phyloP scores from a whole-genome alignment of 768 basidiomycete genomes.

The Suillus occidentalis region DNA sequence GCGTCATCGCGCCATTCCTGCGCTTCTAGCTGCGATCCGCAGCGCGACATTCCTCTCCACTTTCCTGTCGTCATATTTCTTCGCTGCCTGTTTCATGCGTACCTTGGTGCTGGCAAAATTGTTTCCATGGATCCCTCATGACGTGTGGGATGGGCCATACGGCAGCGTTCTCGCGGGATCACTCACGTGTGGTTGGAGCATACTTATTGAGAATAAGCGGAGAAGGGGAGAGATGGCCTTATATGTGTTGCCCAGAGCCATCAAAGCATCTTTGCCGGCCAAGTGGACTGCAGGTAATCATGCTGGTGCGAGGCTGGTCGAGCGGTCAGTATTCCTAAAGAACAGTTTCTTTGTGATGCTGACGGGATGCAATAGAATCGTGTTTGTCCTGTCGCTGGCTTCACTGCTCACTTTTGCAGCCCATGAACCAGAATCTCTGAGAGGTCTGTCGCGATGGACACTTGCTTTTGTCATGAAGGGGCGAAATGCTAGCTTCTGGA shows the following conservation, averaged over 20 bases:
- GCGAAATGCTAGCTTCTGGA: slow-evolving; percentile 55
- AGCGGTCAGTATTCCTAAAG: slow-evolving; percentile 47
- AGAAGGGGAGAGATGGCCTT: slow-evolving; percentile 78
- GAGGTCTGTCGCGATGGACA: slow-evolving; percentile 75
- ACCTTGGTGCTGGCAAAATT: slow-evolving; percentile 62
- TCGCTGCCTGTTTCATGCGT: slow-evolving; percentile 66
- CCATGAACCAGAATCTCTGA: slow-evolving; percentile 62
- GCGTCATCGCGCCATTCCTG: slow-evolving; percentile 39
- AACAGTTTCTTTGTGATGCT: slow-evolving; percentile 6
- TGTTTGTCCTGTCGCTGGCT: slow-evolving; percentile 64
- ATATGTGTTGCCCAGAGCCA: slow-evolving; percentile 72
- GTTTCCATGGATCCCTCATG: slow-evolving; percentile 68
- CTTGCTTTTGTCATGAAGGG: slow-evolving; percentile 66
- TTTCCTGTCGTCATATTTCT: slow-evolving; percentile 73
- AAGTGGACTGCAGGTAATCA: slow-evolving; percentile 49
- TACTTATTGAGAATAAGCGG: slow-evolving; percentile 73
- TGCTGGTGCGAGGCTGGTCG: slow-evolving; percentile 41
- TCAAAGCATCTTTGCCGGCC: slow-evolving; percentile 62
- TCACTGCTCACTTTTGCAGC: slow-evolving; percentile 62
- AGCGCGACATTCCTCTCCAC: slow-evolving; percentile 72
- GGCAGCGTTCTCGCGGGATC: slow-evolving; percentile 69
- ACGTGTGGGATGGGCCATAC: slow-evolving; percentile 77
- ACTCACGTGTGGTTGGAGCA: slow-evolving; percentile 69
- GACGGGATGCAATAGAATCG: slow-evolving; percentile 40
- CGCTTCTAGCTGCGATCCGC: slow-evolving; percentile 52